Evolutionary conservation across 2,329 filamentous ascomycete species (phyloP).

Genomic region (Neonectria hederae): DNA sequence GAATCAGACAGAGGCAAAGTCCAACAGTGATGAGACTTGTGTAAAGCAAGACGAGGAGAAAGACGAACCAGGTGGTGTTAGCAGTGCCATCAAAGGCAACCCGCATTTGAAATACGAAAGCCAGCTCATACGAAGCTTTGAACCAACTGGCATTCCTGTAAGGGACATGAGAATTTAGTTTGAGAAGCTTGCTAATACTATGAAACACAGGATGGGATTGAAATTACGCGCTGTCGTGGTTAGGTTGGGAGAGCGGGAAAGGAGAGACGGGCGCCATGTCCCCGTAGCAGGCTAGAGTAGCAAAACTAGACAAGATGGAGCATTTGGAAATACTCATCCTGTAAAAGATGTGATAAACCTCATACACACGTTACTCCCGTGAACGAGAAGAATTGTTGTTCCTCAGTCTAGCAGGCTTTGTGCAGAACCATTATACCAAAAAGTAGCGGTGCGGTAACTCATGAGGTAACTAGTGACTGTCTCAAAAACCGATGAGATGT

Average conservation of each 20-base stretch:
- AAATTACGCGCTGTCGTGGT: conserved; percentile 68
- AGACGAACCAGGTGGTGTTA: conserved; percentile 52
- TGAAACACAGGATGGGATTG: conserved; percentile 66
- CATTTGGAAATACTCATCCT: neutral
- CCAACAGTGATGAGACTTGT: conserved; percentile 47
- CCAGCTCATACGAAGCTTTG: conserved; percentile 69
- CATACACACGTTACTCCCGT: too few relatives aligned
- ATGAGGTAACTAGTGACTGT: neutral
- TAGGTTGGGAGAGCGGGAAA: conserved; percentile 27
- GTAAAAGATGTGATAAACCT: too few relatives aligned
- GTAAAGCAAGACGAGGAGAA: conserved; percentile 66
- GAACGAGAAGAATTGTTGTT: too few relatives aligned
- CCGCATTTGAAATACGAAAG: conserved; percentile 74
- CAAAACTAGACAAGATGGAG: neutral
- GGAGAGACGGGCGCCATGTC: neutral
- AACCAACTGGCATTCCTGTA: conserved; percentile 73
- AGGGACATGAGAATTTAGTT: conserved; percentile 43
- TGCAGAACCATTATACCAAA: too few relatives aligned
- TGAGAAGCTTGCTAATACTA: conserved; percentile 30
- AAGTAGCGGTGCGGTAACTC: too few relatives aligned
- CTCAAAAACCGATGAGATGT: too few relatives aligned
- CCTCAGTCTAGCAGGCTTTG: too few relatives aligned
- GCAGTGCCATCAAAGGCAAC: conserved; percentile 60
- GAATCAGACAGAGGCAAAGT: conserved; percentile 48
- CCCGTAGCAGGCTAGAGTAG: neutral